phyloP scores from a whole-genome alignment of 345 rosid species.

The Linum usitatissimum region DNA sequence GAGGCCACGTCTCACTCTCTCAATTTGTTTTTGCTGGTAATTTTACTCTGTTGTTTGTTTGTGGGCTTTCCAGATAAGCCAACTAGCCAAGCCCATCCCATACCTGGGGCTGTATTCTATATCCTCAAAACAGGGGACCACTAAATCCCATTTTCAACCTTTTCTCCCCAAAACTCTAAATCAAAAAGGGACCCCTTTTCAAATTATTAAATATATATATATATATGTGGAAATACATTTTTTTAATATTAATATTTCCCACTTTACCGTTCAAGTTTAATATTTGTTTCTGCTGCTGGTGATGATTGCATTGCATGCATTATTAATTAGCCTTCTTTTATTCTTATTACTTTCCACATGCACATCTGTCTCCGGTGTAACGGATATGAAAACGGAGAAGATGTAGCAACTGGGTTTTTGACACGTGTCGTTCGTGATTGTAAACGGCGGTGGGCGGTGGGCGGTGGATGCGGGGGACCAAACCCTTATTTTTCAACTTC shows the following conservation, averaged over 20 bases:
- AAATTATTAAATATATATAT: too few relatives aligned
- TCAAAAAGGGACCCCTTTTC: too few relatives aligned
- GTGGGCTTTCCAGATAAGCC: background rate
- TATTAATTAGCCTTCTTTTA: background rate
- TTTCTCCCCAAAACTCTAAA: background rate
- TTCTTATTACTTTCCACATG: too few relatives aligned
- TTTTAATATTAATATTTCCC: too few relatives aligned
- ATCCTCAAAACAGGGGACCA: slow-evolving; percentile 12
- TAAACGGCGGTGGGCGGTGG: background rate
- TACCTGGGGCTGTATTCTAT: slow-evolving; percentile 16
- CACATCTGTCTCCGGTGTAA: background rate
- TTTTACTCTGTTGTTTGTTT: background rate
- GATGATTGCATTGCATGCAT: too few relatives aligned
- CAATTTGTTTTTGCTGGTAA: background rate
- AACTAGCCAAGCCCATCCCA: slow-evolving; percentile 12
- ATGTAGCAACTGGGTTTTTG: slow-evolving; percentile 3
- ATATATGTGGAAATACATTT: too few relatives aligned
- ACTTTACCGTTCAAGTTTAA: too few relatives aligned
- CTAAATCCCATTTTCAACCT: background rate
- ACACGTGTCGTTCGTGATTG: slow-evolving; percentile 11
- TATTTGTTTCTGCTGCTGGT: too few relatives aligned
- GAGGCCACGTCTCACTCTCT: slow-evolving; percentile 25
- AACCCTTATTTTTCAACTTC: background rate
- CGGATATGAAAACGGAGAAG: slow-evolving; percentile 11
- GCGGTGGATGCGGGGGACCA: slow-evolving; percentile 10